Percentiles rank a stretch among this genome's conserved stretches.
Conservation (phyloP, 352 stramenopile species). For the Vaucheria bursata region DNA sequence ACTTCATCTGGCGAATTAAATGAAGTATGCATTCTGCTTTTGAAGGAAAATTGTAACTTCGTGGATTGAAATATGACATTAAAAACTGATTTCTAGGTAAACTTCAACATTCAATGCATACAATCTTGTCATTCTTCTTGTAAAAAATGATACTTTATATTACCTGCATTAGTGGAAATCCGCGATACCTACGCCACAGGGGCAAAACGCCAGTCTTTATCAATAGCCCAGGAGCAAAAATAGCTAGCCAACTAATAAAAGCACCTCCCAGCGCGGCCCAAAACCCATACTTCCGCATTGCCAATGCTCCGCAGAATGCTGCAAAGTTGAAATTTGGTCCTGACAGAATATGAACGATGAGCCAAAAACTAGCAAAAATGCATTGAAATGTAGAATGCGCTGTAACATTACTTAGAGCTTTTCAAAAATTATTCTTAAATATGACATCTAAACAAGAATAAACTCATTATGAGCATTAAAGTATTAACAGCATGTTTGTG, state of each 20-base stretch:
- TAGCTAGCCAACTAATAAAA: neutral
- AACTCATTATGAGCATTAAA: too few species aligned
- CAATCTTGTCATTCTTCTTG: neutral
- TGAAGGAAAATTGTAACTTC: neutral
- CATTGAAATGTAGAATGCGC: neutral
- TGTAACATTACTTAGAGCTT: neutral
- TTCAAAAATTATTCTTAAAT: too few species aligned
- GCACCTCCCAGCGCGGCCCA: neutral
- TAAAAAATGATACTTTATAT: neutral
- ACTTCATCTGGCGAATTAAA: too few species aligned
- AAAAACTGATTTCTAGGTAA: neutral
- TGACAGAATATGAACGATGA: neutral
- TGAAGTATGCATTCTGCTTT: neutral
- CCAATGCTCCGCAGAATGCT: conserved; percentile 2
- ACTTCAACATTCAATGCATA: neutral
- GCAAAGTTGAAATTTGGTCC: conserved; percentile 8
- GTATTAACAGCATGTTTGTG: too few species aligned
- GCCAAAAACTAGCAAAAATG: neutral
- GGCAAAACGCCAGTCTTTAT: conserved; percentile 1
- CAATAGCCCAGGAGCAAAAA: neutral
- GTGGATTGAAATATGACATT: neutral
- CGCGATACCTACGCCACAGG: neutral
- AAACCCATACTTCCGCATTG: neutral
- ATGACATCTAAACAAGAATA: too few species aligned
- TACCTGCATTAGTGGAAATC: neutral